Evolutionary conservation across 129 eudicot species (phyloP), one percentile per base, ranked within the genome.

Genomic region (Flaveria linearis): DNA sequence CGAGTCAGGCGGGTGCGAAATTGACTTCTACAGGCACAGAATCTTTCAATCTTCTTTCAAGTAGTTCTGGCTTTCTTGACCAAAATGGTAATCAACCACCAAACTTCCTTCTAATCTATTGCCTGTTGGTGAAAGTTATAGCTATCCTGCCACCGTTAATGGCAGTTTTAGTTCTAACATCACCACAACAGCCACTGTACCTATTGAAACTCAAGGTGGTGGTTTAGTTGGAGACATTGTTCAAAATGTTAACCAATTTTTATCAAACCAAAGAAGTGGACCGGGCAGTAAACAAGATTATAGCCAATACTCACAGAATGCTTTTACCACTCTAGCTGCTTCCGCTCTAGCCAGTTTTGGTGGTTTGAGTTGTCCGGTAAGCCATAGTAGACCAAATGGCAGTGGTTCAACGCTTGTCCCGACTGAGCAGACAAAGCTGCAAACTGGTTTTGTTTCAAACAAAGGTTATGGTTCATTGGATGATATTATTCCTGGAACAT

Each of bases 401-500:
- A 78, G 87, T 74, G 85, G 80, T 76, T 81, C 90, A 56, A 64
- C 72, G 42, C 71, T 81, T 57, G 45, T 84, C 74, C 87, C 81
- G 68, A 58, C 39, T 42, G 90, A 78, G 69, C 93, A 87, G 70
- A 80, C 81, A 9, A 89, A 89, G 83, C 33, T 71, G 20, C 86
- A 78, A 20, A 82, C 83, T 78, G 92, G 82, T 77, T 81, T 82
- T 83, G 80, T 41, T 73, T 84, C 82, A 68, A 73, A 28, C 67
- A 82, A 76, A 55, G 75, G 90, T 74, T 86, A 78, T 79, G 96
- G 89, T 76, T 85, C 92, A 25, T 77, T 93, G 81, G 97, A 90
- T 81, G 96, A 87, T 65, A 77, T 90, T 52, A 78, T 90, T 89
- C 84, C 79, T 74, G 88, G 87, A 39, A 83, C 86, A 86, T 75